Evolutionary conservation across 805 yeast species (phyloP).

Genomic region (Saccharomycopsis sp.): DNA sequence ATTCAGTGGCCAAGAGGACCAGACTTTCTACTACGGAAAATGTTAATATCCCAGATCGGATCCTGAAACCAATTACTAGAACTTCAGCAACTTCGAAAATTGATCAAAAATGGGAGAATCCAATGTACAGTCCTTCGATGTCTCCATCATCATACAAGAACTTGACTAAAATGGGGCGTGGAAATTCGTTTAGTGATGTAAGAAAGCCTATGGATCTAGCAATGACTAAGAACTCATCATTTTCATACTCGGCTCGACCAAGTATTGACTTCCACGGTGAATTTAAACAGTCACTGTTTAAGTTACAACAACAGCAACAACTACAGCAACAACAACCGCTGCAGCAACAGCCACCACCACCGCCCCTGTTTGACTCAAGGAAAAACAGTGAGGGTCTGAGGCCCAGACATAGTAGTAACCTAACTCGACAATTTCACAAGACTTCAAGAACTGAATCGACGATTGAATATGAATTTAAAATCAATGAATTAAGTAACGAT

Average conservation of each 20-base stretch:
- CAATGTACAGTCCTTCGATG: background rate
- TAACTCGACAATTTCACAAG: constrained; percentile 4
- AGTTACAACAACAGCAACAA: too few species aligned
- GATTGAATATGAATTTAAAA: background rate
- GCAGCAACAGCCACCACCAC: too few species aligned
- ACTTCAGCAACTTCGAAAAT: background rate
- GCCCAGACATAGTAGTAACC: background rate
- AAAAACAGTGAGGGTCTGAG: constrained; percentile 6
- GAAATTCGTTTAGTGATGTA: background rate
- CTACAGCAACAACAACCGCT: too few species aligned
- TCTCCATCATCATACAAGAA: background rate
- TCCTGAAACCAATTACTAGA: background rate
- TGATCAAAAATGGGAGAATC: constrained; percentile 1
- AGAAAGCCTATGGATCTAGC: background rate
- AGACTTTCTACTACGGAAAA: constrained; percentile 14
- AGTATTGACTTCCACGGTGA: background rate
- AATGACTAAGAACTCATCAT: background rate
- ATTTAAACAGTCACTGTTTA: background rate
- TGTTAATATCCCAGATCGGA: background rate
- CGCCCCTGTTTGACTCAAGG: too few species aligned
- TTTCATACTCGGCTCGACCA: background rate
- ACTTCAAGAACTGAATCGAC: background rate
- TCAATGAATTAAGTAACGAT: background rate
- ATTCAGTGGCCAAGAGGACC: constrained; percentile 1
- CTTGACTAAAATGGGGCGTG: background rate